These are phyloP conservation scores for Aureobasidium vineae DNA, from an alignment of 2,329 filamentous ascomycete genomes.

Conservation along the genomic window DNA sequence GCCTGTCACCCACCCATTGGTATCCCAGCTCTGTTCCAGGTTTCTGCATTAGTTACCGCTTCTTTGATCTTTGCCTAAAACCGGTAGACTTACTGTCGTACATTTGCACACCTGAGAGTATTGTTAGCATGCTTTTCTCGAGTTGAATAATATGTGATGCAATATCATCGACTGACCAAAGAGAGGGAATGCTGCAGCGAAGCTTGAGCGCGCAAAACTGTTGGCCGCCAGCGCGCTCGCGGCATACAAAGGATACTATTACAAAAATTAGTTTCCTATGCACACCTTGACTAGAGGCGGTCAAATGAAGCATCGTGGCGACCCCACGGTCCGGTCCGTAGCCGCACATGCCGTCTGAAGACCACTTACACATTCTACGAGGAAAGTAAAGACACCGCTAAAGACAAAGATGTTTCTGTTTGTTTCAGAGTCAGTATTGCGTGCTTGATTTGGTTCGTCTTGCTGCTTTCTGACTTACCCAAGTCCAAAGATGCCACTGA, in stretches of 20 bases:
- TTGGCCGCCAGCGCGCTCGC: slow-evolving; percentile 53
- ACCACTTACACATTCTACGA: slow-evolving; percentile 60
- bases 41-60: slow-evolving; percentile 46
- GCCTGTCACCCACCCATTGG: slow-evolving; percentile 49
- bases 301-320: slow-evolving; percentile 25
- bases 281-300: not conserved
- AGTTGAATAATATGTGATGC: not conserved
- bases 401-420: slow-evolving; percentile 64
- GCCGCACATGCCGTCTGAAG: slow-evolving; percentile 1
- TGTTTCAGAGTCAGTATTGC: not conserved
- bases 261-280: slow-evolving; percentile 1
- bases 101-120: slow-evolving; percentile 51
- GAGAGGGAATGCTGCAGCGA: slow-evolving; percentile 49
- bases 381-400: slow-evolving; percentile 82
- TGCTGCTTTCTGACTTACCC: slow-evolving; percentile 36
- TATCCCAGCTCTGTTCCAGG: slow-evolving; percentile 45
- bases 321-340: slow-evolving; percentile 17
- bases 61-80: slow-evolving; percentile 22
- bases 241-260: slow-evolving; percentile 51
- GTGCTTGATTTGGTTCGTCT: not conserved
- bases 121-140: slow-evolving; percentile 27
- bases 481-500: slow-evolving; percentile 48
- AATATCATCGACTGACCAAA: slow-evolving; percentile 31
- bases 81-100: slow-evolving; percentile 47
- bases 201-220: slow-evolving; percentile 49